These are phyloP conservation scores for Teratosphaeria nubilosa DNA, from an alignment of 2,329 filamentous ascomycete genomes.

Conservation along the genomic window DNA sequence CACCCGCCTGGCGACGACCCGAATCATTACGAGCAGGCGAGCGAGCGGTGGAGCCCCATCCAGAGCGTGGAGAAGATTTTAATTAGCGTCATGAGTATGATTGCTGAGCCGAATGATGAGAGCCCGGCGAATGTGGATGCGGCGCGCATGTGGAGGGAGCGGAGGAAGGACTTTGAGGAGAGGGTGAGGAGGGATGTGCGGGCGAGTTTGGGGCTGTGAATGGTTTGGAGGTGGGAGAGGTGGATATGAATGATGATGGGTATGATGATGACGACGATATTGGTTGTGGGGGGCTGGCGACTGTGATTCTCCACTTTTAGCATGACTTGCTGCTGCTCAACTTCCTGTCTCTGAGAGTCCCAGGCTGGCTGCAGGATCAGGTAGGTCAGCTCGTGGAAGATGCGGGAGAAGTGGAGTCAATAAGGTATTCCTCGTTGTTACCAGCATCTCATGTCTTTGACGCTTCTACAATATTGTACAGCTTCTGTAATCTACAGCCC, in stretches of 20 bases:
- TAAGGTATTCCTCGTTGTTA: too few relatives aligned
- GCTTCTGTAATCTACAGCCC: background rate
- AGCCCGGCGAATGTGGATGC: constrained; percentile 93
- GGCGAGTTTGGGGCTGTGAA: constrained; percentile 63
- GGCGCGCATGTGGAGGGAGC: constrained; percentile 90
- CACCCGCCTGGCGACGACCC: constrained; percentile 94
- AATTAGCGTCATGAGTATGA: constrained; percentile 95
- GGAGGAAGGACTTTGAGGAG: constrained; percentile 71
- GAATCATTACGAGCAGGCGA: constrained; percentile 95
- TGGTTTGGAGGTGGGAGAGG: background rate
- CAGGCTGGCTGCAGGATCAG: too few relatives aligned
- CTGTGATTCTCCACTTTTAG: too few relatives aligned
- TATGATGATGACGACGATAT: background rate
- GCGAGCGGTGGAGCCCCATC: constrained; percentile 91
- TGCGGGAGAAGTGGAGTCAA: too few relatives aligned
- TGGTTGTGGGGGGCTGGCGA: background rate
- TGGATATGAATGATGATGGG: background rate
- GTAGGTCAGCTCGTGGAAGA: too few relatives aligned
- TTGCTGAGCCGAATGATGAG: constrained; percentile 94
- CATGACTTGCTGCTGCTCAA: too few relatives aligned
- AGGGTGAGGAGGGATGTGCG: constrained; percentile 76
- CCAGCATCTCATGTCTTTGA: background rate
- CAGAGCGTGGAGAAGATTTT: constrained; percentile 97
- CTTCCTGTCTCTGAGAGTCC: too few relatives aligned
- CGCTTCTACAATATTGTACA: background rate